Conservation (phyloP, 768 basidiomycete genomes). For the Pholiota microspora region DNA sequence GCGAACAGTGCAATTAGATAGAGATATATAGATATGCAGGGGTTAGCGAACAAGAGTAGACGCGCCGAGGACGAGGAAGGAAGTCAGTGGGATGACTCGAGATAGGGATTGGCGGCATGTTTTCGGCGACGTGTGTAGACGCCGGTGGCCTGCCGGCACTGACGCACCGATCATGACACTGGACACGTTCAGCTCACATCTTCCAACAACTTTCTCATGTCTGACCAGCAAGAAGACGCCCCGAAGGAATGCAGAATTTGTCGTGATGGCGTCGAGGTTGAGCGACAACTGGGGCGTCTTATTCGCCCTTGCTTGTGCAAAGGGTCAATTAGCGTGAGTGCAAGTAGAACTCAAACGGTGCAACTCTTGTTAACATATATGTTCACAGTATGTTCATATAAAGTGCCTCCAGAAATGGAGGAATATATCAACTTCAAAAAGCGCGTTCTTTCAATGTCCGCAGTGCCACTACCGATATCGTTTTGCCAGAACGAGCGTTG, state of each 20-base stretch:
- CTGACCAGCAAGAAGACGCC: conserved; percentile 31
- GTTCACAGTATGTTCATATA: conserved; percentile 69
- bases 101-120: neutral
- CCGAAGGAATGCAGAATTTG: conserved; percentile 81
- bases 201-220: conserved; percentile 12
- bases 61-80: neutral
- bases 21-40: too few species aligned
- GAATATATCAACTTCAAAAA: conserved; percentile 53
- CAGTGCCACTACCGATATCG: conserved; percentile 80
- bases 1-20: neutral
- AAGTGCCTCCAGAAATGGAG: conserved; percentile 79
- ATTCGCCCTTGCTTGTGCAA: conserved; percentile 81
- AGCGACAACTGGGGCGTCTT: conserved; percentile 64
- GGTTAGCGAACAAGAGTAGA: neutral
- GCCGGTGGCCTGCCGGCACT: neutral
- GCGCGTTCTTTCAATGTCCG: conserved; percentile 76
- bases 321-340: conserved; percentile 67
- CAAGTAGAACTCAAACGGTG: too few species aligned
- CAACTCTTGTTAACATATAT: too few species aligned
- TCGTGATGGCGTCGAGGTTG: conserved; percentile 62
- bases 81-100: neutral
- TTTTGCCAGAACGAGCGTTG: conserved; percentile 66
- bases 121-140: neutral
- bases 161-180: too few species aligned
- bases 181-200: neutral